Base-by-base conservation (phyloP, 176 grass and related monocot species). In the Aegilops longissima region DNA sequence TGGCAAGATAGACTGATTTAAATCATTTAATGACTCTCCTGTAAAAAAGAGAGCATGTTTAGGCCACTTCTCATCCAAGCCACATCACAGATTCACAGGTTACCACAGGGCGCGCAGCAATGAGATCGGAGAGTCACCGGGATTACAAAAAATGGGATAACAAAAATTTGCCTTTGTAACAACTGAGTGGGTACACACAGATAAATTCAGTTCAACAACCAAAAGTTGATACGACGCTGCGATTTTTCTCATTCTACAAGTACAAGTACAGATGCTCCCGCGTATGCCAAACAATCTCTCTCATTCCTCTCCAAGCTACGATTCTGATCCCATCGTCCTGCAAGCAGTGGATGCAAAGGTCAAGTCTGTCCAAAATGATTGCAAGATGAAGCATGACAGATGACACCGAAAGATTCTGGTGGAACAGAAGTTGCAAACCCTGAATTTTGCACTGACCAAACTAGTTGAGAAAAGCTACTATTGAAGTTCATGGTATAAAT, bases 251-350 rank as follows among this genome's bases (percentile, higher is more conserved):
- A 84, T 77, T 58, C 13, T 59, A 73, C 3, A 75, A 67, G 29
- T 87, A 80, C 81, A 75, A 29, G 56, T 59, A 59, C 56, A 89
- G 61, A 74, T 84, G 85, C 69, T 84, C 85, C 59, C 35, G 81
- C 16, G 36, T 29, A 17, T 51, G 36, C 61, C 78, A 70, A 82
- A 27, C 35, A 82, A 17, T 65, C 30, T 70, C 34, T 71, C 34
- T 76, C 25, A 61, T 27, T 38, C 36, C 16, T 30, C 69, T 63
- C 70, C 27, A 8, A 24, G 36, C 69, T 35, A 40, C 4, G 18
- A 80, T 14, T 0, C 49, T 44, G 67, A 49, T 84, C 58, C 45
- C 23, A 20, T 76, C 29, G 0, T 31, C 63, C 90, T 85, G 82
- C 81, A 88, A 85, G 18, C 38, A 88, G 17, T 44, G 44, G 7